These are phyloP conservation scores for Penicillium silybi DNA, from an alignment of 495 filamentous ascomycete genomes.

Conservation along the genomic window DNA sequence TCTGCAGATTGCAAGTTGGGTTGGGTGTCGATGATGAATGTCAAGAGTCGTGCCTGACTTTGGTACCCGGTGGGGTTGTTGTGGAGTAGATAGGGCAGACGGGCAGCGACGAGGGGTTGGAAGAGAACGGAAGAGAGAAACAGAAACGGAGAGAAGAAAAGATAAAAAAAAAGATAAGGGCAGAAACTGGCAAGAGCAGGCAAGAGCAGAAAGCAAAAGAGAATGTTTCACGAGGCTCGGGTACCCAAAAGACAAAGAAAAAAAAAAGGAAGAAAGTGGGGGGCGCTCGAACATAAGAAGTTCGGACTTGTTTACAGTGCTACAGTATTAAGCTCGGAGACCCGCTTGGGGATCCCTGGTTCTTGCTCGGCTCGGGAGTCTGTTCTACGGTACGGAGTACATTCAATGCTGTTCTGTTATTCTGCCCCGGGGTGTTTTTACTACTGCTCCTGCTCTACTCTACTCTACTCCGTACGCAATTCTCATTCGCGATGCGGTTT, in stretches of 20 bases:
- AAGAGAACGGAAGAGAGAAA: conserved; percentile 2
- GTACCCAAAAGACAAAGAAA: conserved; percentile 20
- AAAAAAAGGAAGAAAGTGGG: conserved; percentile 11
- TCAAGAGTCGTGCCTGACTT: conserved; percentile 23
- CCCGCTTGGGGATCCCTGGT: conserved; percentile 15
- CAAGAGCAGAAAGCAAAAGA: conserved; percentile 13
- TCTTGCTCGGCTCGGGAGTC: conserved; percentile 6
- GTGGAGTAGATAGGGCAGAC: conserved; percentile 13
- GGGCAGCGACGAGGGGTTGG: conserved; percentile 17
- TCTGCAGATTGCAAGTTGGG: conserved; percentile 22
- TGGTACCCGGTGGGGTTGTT: conserved; percentile 21
- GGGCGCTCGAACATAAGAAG: conserved; percentile 7
- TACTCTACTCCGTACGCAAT: too few species aligned
- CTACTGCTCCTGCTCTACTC: too few species aligned
- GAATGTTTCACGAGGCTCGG: conserved; percentile 22
- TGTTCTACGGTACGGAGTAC: neutral
- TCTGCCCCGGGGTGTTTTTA: neutral
- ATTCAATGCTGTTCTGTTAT: neutral
- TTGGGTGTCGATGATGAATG: conserved; percentile 9
- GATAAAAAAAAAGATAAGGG: neutral
- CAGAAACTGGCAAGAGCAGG: conserved; percentile 9
- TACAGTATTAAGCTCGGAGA: conserved; percentile 8
- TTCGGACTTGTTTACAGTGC: neutral
- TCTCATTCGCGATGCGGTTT: too few species aligned
- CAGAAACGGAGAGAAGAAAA: conserved; percentile 3